A percentile compares a stretch with the other conserved stretches of the same genome.
Conservation (phyloP, 2,329 filamentous ascomycete genomes). For the Hypocreales sp. region DNA sequence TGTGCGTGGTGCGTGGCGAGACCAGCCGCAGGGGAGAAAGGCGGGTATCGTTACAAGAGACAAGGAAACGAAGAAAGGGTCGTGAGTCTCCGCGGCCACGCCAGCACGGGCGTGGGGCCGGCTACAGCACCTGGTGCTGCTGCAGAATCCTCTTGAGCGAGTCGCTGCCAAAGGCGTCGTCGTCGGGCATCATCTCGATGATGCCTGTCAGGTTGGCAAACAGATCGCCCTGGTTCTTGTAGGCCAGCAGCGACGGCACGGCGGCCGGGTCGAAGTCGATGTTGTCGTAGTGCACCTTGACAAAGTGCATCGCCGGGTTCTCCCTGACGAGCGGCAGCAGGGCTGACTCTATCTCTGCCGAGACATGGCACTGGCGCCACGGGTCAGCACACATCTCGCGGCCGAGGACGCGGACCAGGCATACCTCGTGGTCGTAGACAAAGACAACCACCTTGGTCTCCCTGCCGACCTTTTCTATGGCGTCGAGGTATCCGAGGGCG, state of each 20-base stretch:
- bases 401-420: conserved; percentile 17
- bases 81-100: no score
- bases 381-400: no score
- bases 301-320: conserved; percentile 62
- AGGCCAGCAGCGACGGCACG: conserved; percentile 78
- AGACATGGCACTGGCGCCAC: conserved; percentile 63
- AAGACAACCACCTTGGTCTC: conserved; percentile 84
- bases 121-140: conserved; percentile 35
- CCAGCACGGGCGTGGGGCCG: no score
- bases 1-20: no score
- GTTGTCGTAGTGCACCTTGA: conserved; percentile 81
- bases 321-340: conserved; percentile 58
- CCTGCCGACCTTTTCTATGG: conserved; percentile 73
- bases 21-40: no score
- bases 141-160: conserved; percentile 36
- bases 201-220: conserved; percentile 83
- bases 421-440: conserved; percentile 77
- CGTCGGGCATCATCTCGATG: conserved; percentile 67
- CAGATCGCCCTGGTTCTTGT: conserved; percentile 74
- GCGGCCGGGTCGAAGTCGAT: conserved; percentile 87
- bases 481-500: conserved; percentile 85
- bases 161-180: conserved; percentile 40
- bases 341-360: conserved; percentile 62
- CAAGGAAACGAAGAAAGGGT: neutral
- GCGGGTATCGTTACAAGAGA: neutral